phyloP scores from a whole-genome alignment of 805 yeast genomes.

The Suhomyces faveliae region DNA sequence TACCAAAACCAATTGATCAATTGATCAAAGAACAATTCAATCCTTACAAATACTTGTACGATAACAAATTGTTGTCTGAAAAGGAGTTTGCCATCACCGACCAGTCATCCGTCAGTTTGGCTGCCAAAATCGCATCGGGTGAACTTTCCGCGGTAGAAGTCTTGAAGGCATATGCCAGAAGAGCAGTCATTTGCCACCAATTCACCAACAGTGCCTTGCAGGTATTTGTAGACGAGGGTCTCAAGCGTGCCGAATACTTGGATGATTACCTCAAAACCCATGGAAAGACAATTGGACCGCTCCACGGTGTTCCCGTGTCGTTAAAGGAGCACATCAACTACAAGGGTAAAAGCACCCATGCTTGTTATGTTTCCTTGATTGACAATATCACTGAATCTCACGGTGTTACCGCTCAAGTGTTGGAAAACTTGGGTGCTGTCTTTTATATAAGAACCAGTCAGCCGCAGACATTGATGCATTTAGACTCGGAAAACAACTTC shows the following conservation, averaged over 20 bases:
- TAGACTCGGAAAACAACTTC: slow-evolving; percentile 60
- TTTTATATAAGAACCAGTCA: slow-evolving; percentile 64
- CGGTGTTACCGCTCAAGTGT: slow-evolving; percentile 46
- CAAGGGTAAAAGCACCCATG: slow-evolving; percentile 55
- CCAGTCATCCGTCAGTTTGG: slow-evolving; percentile 41
- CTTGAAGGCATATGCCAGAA: slow-evolving; percentile 61
- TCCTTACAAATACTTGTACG: slow-evolving; percentile 33
- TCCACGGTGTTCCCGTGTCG: slow-evolving; percentile 67
- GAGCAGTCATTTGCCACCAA: slow-evolving; percentile 64
- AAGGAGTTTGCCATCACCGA: slow-evolving; percentile 46
- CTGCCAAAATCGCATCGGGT: slow-evolving; percentile 44
- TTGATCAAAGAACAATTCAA: slow-evolving; percentile 38
- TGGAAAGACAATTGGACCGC: slow-evolving; percentile 56
- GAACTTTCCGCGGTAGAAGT: slow-evolving; percentile 51
- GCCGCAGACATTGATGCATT: slow-evolving; percentile 70
- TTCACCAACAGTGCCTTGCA: slow-evolving; percentile 60
- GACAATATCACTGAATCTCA: slow-evolving; percentile 47
- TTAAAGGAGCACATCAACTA: slow-evolving; percentile 62
- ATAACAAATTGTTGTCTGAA: slow-evolving; percentile 33
- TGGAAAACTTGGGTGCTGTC: slow-evolving; percentile 53
- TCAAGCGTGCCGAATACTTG: slow-evolving; percentile 51
- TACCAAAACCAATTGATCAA: slow-evolving; percentile 34
- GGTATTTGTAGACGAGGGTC: slow-evolving; percentile 60
- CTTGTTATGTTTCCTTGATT: slow-evolving; percentile 55
- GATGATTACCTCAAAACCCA: slow-evolving; percentile 50